Base-by-base conservation (phyloP, 2,329 filamentous ascomycete species). In the Exophiala viscosa region DNA sequence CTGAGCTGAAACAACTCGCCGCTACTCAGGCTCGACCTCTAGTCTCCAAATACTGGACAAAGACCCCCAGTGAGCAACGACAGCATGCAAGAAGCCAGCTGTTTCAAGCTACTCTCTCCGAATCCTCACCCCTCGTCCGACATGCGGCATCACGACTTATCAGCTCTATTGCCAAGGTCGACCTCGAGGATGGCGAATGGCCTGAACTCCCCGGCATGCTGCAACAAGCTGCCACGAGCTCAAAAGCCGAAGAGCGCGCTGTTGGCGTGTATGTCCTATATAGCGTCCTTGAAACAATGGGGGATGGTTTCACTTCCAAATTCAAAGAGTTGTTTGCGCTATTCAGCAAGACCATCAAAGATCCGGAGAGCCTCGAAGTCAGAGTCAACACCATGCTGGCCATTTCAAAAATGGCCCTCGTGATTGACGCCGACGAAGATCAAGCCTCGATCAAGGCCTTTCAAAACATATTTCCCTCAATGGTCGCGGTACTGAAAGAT, bases 331-430 rank as follows among this genome's bases (percentile, higher is more conserved):
- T 97, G 55, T 89, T 97, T 65, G 79, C 81, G 65, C 79, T 97
- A 20, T 96, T 97, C 75, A 78, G 79, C 71, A 86, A 85, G 70
- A 95, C 91, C 43, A 93, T 99, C 65, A 85, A 87, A 65, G 93
- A 97, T 67, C 85, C 88, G 1, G 85, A 95, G 72, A 96, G 90
- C 70, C 82, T 87, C 57, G 90, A 96, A 69, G 93, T 99, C 52
- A 86, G 91, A 64, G 85, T 96, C 75, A 97, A 96, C 78, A 95
- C 93, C 31, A 85, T 96, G 73, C 83, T 95, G 66, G 90, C 90
- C 56, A 81, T 97, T 56, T 90, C 91, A 65, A 87, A 90, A 66
- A 80, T 96, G 65, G 86, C 92, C 49, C 87, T 95, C 78, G 82
- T 95, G 58, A 77, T 97, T 44, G 88, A 96, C 67, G 84, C 88